Percentiles rank a stretch among this genome's conserved stretches.
Conservation (phyloP, 1,139 yeast species). For the Eremothecium cymbalariae region DNA sequence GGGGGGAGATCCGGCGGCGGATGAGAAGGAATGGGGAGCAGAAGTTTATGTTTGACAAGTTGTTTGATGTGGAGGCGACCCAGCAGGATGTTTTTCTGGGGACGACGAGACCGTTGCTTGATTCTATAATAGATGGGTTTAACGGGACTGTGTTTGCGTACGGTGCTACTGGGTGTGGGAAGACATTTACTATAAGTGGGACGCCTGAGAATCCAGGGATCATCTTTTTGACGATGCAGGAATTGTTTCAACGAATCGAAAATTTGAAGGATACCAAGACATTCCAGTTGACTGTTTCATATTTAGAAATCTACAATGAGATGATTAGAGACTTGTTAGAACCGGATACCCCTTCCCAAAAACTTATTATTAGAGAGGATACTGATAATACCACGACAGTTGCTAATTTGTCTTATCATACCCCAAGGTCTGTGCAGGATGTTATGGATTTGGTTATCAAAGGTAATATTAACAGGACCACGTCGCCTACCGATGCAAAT, state of each 20-base stretch:
- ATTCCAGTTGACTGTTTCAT: constrained; percentile 60
- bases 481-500: constrained; percentile 86
- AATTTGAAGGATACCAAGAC: constrained; percentile 45
- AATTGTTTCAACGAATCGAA: constrained; percentile 56
- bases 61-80: constrained; percentile 56
- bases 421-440: constrained; percentile 58
- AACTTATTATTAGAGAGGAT: constrained; percentile 63
- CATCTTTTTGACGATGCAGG: constrained; percentile 70
- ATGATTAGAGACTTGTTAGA: constrained; percentile 69
- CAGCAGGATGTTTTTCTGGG: constrained; percentile 61
- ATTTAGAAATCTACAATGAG: constrained; percentile 85
- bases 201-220: constrained; percentile 69
- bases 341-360: constrained; percentile 39
- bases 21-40: constrained; percentile 60
- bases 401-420: constrained; percentile 60
- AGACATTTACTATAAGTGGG: constrained; percentile 85
- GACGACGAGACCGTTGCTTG: constrained; percentile 67
- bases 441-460: constrained; percentile 68
- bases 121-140: constrained; percentile 71
- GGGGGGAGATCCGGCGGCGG: constrained; percentile 24
- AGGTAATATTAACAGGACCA: constrained; percentile 73
- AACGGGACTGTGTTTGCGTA: constrained; percentile 93
- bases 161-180: constrained; percentile 99
- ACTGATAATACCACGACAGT: constrained; percentile 60
- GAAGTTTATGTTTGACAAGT: constrained; percentile 70